Evolutionary conservation across 2,329 filamentous ascomycete species (phyloP).

Genomic region (Penicillium sp.): DNA sequence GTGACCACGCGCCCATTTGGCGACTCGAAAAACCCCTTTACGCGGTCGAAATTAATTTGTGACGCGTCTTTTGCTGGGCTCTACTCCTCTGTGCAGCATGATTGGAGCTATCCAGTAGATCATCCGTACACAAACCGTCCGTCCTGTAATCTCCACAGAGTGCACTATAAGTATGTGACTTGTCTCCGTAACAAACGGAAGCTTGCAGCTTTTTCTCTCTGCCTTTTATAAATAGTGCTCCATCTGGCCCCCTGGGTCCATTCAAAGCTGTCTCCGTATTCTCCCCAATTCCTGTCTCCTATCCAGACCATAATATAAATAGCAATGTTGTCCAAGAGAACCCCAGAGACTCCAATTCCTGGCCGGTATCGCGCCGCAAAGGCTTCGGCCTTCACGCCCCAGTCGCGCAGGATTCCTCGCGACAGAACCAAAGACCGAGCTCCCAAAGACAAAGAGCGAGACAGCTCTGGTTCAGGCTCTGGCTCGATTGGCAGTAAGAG

Average conservation of each 20-base stretch:
- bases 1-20: constrained; percentile 41
- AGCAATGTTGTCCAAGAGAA: constrained; percentile 8
- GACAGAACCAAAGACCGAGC: constrained; percentile 21
- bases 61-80: constrained; percentile 15
- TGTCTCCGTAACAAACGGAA: background rate
- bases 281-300: background rate
- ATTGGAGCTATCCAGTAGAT: constrained; percentile 3
- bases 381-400: constrained; percentile 25
- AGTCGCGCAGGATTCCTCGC: constrained; percentile 31
- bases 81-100: background rate
- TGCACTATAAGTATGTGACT: background rate
- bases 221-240: constrained; percentile 2
- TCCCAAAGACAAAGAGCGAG: background rate
- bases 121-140: constrained; percentile 1
- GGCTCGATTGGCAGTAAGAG: constrained; percentile 22
- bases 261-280: background rate
- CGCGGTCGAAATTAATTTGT: constrained; percentile 30
- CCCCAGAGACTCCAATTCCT: constrained; percentile 16
- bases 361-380: constrained; percentile 44
- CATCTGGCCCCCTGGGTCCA: constrained; percentile 1
- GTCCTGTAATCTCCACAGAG: background rate
- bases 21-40: constrained; percentile 34
- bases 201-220: background rate
- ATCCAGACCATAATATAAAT: constrained; percentile 1
- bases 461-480: constrained; percentile 1